These are phyloP conservation scores for Aspergillus sclerotioniger DNA, from an alignment of 495 filamentous ascomycete species.

Conservation along the genomic window DNA sequence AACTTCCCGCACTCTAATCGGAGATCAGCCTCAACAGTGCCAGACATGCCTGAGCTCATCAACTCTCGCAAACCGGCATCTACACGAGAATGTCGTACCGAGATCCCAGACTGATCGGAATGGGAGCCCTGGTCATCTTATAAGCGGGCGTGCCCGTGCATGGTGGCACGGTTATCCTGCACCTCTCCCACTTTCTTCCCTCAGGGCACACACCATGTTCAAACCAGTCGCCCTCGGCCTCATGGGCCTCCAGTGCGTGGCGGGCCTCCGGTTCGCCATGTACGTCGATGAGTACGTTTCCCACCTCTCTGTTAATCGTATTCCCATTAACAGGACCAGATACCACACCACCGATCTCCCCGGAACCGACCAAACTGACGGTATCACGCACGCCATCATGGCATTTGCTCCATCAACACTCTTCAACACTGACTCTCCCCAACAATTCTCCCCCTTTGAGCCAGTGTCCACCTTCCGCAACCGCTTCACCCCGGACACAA, in stretches of 20 bases:
- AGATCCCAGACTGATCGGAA: background rate
- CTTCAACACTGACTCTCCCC: slow-evolving; percentile 55
- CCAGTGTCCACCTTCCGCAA: slow-evolving; percentile 53
- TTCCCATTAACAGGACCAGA: slow-evolving; percentile 19
- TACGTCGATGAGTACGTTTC: slow-evolving; percentile 40
- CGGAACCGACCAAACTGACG: slow-evolving; percentile 22
- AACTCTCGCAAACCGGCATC: too few relatives aligned
- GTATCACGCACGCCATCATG: slow-evolving; percentile 59
- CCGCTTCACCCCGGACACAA: slow-evolving; percentile 57
- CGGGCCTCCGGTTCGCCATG: slow-evolving; percentile 35
- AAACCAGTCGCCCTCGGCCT: slow-evolving; percentile 32
- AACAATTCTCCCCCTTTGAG: slow-evolving; percentile 58
- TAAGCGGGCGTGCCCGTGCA: background rate
- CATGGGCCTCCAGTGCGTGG: slow-evolving; percentile 32
- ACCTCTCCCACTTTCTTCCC: background rate
- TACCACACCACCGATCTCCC: slow-evolving; percentile 34
- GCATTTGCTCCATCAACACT: slow-evolving; percentile 61
- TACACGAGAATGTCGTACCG: background rate
- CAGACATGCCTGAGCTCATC: background rate
- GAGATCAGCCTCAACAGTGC: too few relatives aligned
- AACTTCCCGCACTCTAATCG: too few relatives aligned
- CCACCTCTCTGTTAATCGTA: background rate
- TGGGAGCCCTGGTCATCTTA: background rate
- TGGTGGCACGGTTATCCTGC: background rate
- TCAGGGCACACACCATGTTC: slow-evolving; percentile 24